Evolutionary conservation across 1,284 basidiomycete genomes (phyloP).

Genomic region (Dichomitus squalens): DNA sequence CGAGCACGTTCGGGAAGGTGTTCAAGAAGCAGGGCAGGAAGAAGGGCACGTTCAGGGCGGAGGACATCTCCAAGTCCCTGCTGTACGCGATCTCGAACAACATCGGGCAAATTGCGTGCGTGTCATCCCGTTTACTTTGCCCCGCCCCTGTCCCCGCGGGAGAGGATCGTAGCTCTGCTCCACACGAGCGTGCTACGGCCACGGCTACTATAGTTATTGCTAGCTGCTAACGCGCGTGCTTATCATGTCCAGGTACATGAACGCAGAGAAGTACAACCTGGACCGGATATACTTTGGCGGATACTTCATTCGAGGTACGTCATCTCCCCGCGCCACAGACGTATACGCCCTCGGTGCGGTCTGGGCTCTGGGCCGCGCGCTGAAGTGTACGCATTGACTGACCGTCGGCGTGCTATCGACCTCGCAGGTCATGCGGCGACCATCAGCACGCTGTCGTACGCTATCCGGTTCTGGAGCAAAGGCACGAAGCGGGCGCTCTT

Average conservation of each 20-base stretch:
- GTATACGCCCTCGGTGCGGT: background rate
- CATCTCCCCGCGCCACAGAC: slow-evolving; percentile 13
- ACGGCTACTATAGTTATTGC: too few species aligned
- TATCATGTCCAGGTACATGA: slow-evolving; percentile 82
- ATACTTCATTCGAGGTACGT: slow-evolving; percentile 94
- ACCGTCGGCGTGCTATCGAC: too few species aligned
- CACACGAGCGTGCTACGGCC: too few species aligned
- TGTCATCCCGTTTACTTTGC: slow-evolving; percentile 35
- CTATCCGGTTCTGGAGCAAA: slow-evolving; percentile 99
- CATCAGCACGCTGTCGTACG: slow-evolving; percentile 96
- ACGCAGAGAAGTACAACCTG: slow-evolving; percentile 97
- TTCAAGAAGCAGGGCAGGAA: slow-evolving; percentile 90
- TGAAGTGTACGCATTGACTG: background rate
- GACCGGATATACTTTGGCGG: slow-evolving; percentile 99
- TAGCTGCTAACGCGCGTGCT: background rate
- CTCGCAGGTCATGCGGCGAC: slow-evolving; percentile 91
- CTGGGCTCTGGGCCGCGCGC: background rate
- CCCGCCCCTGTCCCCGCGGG: too few species aligned
- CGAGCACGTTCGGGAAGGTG: slow-evolving; percentile 98
- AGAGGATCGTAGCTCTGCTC: too few species aligned
- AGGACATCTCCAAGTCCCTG: slow-evolving; percentile 94
- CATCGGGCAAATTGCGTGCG: slow-evolving; percentile 99
- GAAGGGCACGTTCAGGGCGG: slow-evolving; percentile 80
- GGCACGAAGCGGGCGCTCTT: slow-evolving; percentile 97
- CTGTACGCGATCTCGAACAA: slow-evolving; percentile 98